Conservation (phyloP, 2,329 filamentous ascomycete species). For the Cladosporium oxysporum region DNA sequence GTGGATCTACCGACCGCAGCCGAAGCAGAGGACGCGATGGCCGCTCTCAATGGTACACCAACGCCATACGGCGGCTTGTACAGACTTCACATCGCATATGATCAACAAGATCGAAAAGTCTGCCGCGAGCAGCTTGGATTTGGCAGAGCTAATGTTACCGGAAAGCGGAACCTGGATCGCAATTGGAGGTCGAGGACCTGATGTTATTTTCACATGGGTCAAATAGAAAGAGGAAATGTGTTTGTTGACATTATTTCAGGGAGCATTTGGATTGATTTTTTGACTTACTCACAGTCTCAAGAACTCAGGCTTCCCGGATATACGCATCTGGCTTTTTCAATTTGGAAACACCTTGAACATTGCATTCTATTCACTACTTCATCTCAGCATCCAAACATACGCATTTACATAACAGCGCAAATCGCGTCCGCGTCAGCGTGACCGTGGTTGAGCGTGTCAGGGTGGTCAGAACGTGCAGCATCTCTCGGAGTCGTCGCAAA, state of each 20-base stretch:
- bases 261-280: not conserved
- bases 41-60: slow-evolving; percentile 30
- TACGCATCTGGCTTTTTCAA: too few relatives aligned
- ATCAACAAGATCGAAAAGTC: slow-evolving; percentile 3
- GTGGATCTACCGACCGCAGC: slow-evolving; percentile 32
- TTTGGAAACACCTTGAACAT: not conserved
- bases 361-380: not conserved
- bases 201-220: not conserved
- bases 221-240: not conserved
- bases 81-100: slow-evolving; percentile 24
- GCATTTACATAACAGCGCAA: not conserved
- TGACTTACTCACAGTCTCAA: not conserved
- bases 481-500: not conserved
- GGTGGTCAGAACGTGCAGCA: not conserved
- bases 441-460: not conserved
- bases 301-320: not conserved
- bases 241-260: not conserved
- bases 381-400: not conserved
- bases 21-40: slow-evolving; percentile 31
- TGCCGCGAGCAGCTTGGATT: slow-evolving; percentile 7
- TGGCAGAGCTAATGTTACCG: not conserved
- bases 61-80: slow-evolving; percentile 27
- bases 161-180: not conserved
- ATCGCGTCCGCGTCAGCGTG: not conserved
- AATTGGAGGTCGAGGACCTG: slow-evolving; percentile 5